Evolutionary conservation across 1,284 basidiomycete species (phyloP).

Genomic region (Fomitopsis palustris): DNA sequence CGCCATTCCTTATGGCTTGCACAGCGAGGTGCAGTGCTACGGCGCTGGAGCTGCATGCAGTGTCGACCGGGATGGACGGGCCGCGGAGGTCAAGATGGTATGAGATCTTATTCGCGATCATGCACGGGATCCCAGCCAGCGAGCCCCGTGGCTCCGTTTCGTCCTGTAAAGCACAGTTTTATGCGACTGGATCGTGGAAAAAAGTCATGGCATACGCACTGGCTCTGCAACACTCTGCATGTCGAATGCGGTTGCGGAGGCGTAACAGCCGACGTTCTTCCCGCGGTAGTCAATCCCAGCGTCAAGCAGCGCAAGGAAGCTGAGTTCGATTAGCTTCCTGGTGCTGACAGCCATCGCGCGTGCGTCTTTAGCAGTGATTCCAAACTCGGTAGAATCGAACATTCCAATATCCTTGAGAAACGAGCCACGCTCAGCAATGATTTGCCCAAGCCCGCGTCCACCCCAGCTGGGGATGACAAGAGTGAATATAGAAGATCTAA

Average conservation of each 20-base stretch:
- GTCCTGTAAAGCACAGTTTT: slow-evolving; percentile 29
- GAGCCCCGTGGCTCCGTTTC: slow-evolving; percentile 33
- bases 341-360: slow-evolving; percentile 32
- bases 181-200: background rate
- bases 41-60: slow-evolving; percentile 46
- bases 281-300: slow-evolving; percentile 39
- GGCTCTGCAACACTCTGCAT: slow-evolving; percentile 11
- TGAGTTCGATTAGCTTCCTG: slow-evolving; percentile 35
- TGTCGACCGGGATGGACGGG: slow-evolving; percentile 47
- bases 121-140: slow-evolving; percentile 33
- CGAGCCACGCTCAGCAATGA: slow-evolving; percentile 28
- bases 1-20: slow-evolving; percentile 38
- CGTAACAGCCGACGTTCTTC: slow-evolving; percentile 36
- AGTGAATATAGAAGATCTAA: background rate
- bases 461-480: slow-evolving; percentile 18
- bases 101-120: slow-evolving; percentile 45
- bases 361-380: slow-evolving; percentile 36
- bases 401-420: slow-evolving; percentile 35
- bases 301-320: slow-evolving; percentile 37
- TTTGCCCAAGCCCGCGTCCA: slow-evolving; percentile 23
- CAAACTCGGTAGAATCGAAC: slow-evolving; percentile 41
- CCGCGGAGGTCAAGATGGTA: slow-evolving; percentile 44
- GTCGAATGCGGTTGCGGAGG: slow-evolving; percentile 23
- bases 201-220: slow-evolving; percentile 4
- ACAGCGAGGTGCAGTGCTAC: slow-evolving; percentile 46